Conservation (phyloP, 73 alveolate genomes). For the Blepharisma japonicum region DNA sequence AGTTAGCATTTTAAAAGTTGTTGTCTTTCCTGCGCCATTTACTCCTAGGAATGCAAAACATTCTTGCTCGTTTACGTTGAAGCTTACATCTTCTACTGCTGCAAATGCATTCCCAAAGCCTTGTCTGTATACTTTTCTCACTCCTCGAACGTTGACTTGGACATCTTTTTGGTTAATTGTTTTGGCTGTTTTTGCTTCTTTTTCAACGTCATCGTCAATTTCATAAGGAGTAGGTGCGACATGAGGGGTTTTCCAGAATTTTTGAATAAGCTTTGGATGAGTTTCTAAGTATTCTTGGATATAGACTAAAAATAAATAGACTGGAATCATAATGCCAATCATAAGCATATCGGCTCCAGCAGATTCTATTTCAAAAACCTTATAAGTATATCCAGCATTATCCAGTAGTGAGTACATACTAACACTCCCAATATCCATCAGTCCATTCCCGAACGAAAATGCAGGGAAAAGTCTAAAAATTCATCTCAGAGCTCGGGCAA, state of each 20-base stretch:
- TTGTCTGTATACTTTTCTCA: constrained; percentile 51
- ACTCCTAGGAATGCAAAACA: constrained; percentile 97
- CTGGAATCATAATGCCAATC: constrained; percentile 30
- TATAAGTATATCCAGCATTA: constrained; percentile 14
- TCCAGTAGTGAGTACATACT: constrained; percentile 32
- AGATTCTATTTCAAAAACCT: constrained; percentile 34
- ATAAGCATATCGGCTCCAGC: constrained; percentile 43
- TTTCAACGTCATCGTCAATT: constrained; percentile 52
- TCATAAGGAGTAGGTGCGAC: background rate
- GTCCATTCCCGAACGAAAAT: constrained; percentile 57
- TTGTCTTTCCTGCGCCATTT: constrained; percentile 99
- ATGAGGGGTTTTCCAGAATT: no score
- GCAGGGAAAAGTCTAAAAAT: constrained; percentile 66
- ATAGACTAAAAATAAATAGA: background rate
- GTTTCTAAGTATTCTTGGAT: no score
- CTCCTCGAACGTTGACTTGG: constrained; percentile 47
- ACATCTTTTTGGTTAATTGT: constrained; percentile 43
- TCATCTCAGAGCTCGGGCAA: constrained; percentile 62
- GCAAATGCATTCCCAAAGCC: background rate
- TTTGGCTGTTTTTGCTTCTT: constrained; percentile 41
- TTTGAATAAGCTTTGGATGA: no score
- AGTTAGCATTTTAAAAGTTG: constrained; percentile 92
- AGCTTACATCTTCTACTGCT: constrained; percentile 89
- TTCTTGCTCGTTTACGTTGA: constrained; percentile 94
- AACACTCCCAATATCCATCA: constrained; percentile 46